Evolutionary conservation across 257 asterid genomes (phyloP).

Genomic region (Solanum sparsipilum): DNA sequence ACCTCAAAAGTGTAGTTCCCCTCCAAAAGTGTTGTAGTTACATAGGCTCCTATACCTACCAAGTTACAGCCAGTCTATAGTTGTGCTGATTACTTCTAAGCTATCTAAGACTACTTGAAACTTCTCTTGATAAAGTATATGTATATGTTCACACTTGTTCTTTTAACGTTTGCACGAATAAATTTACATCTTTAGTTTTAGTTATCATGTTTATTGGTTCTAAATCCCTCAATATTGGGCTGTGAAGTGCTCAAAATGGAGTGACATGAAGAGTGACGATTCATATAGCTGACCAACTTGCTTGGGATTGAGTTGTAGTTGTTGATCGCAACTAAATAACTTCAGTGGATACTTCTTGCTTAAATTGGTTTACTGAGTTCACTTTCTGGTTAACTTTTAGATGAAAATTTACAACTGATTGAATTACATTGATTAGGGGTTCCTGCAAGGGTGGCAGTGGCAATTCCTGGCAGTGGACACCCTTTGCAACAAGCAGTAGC

Average conservation of each 20-base stretch:
- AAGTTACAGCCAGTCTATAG: too few species aligned
- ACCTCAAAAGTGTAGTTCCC: too few species aligned
- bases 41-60: too few species aligned
- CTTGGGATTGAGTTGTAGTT: background rate
- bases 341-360: background rate
- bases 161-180: background rate
- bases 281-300: background rate
- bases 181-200: background rate
- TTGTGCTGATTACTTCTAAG: too few species aligned
- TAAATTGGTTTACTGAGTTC: background rate
- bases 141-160: background rate
- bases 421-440: slow-evolving; percentile 28
- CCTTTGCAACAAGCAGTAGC: slow-evolving; percentile 33
- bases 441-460: slow-evolving; percentile 39
- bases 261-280: background rate
- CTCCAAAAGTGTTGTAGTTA: too few species aligned
- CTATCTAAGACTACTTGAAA: background rate
- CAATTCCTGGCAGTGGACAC: slow-evolving; percentile 31
- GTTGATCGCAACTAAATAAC: background rate
- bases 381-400: background rate
- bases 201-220: background rate
- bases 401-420: background rate
- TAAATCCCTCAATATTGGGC: background rate
- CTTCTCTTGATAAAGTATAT: background rate
- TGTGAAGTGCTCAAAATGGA: background rate